Base-by-base conservation (phyloP, 2,329 filamentous ascomycete species). In the Scortechinia acanthostroma region DNA sequence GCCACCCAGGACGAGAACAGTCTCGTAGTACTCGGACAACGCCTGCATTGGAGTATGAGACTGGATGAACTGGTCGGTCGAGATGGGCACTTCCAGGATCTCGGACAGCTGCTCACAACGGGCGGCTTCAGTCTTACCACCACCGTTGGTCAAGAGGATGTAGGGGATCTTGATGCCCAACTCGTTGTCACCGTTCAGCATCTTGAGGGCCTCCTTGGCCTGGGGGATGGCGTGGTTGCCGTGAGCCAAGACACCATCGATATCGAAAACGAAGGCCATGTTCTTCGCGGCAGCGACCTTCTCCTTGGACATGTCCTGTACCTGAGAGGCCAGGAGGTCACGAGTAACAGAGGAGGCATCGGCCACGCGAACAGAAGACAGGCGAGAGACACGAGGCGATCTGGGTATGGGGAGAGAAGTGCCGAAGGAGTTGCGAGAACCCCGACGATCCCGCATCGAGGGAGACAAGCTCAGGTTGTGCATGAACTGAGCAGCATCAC, bases 231-330 rank as follows among this genome's bases (percentile, higher is more conserved):
- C 65, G 47, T 82, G 71, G 63, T 84, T 82, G 56, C 83, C 83
- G 63, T 87, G 83, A 46, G 87, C 83, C 20, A 88, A 71, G 47
- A 89, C 84, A 68, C 84, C 85, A 55, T 89, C 86, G 48, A 86
- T 83, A 62, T 90, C 86, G 51, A 90, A 91, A 55, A 83, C 86
- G 52, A 90, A 90, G 4, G 83, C 82, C 83, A 89, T 88, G 68
- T 88, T 82, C 73, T 88, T 88, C 47, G 83, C 84, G 47, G 75
- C 74, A 22, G 66, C 65, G 15, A 86, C 83, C 67, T 85, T 86
- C 53, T 82, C 75, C 46, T 73, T 63, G 53, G 76, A 71, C 51
- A 88, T 69, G 50, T 82, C 77, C 65, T 89, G 85, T 17, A 87
- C 70, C 63, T 87, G 83, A 2, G 80, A 77, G 28, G 80, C 81